phyloP scores from a whole-genome alignment of 2,329 filamentous ascomycete species.

The Exophiala aquamarina region DNA sequence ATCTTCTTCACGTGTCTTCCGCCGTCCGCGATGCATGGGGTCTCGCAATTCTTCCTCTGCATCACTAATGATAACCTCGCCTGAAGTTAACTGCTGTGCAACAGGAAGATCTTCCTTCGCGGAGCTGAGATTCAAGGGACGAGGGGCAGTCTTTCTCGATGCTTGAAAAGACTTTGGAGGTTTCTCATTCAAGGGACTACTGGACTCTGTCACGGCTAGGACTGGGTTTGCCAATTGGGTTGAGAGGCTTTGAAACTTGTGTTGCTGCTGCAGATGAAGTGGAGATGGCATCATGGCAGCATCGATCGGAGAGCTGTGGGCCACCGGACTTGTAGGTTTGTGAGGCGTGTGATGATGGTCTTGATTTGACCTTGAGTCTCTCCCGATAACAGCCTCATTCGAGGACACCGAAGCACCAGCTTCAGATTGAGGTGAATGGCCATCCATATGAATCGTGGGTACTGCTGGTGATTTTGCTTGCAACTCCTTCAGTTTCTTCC shows the following conservation, averaged over 20 bases:
- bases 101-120: slow-evolving; percentile 29
- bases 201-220: slow-evolving; percentile 31
- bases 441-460: slow-evolving; percentile 33
- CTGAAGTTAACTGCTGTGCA: slow-evolving; percentile 3
- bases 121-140: slow-evolving; percentile 71
- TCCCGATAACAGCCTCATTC: background rate
- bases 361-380: slow-evolving; percentile 3
- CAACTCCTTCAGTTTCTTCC: slow-evolving; percentile 82
- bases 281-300: slow-evolving; percentile 24
- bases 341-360: slow-evolving; percentile 9
- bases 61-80: slow-evolving; percentile 15
- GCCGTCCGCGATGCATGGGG: slow-evolving; percentile 65
- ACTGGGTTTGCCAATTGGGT: slow-evolving; percentile 20
- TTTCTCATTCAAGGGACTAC: slow-evolving; percentile 43
- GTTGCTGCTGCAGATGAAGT: slow-evolving; percentile 17
- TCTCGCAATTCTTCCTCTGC: slow-evolving; percentile 22
- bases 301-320: slow-evolving; percentile 20
- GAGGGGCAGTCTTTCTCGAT: slow-evolving; percentile 79
- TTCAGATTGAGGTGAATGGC: slow-evolving; percentile 24
- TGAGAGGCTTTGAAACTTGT: slow-evolving; percentile 16
- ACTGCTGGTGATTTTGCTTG: slow-evolving; percentile 44
- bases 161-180: slow-evolving; percentile 58
- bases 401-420: slow-evolving; percentile 23
- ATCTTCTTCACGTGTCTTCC: slow-evolving; percentile 85
- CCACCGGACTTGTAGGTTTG: background rate